These are phyloP conservation scores for Schizophyllum amplum DNA, from an alignment of 1,284 basidiomycete genomes.

Conservation along the genomic window DNA sequence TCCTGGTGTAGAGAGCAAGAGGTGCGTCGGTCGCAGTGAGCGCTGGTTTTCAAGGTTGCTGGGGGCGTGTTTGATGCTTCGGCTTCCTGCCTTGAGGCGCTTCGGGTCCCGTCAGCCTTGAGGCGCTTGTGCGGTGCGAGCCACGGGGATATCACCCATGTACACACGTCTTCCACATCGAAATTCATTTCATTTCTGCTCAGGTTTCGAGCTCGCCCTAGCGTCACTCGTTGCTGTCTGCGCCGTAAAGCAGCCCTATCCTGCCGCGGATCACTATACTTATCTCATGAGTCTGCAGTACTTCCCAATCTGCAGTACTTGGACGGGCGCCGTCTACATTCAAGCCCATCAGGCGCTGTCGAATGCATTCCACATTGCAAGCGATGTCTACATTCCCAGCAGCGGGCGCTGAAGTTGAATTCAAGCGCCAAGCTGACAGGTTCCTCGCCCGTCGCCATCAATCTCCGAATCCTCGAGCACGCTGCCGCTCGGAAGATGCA, in stretches of 20 bases:
- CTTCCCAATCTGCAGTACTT: too few species aligned
- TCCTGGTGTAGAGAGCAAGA: neutral
- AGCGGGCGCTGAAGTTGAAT: too few species aligned
- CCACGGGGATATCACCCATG: neutral
- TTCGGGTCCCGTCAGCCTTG: neutral
- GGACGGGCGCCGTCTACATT: too few species aligned
- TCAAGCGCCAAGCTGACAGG: too few species aligned
- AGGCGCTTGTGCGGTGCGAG: neutral
- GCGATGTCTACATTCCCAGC: neutral
- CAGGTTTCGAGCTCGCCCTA: neutral
- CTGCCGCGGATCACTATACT: neutral
- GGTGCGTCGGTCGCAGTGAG: neutral
- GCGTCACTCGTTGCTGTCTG: too few species aligned
- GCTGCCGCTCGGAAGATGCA: too few species aligned
- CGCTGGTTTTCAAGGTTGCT: neutral
- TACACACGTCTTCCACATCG: neutral
- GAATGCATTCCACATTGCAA: too few species aligned
- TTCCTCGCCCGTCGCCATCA: neutral
- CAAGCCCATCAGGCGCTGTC: too few species aligned
- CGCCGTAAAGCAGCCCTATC: neutral
- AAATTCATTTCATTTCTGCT: neutral
- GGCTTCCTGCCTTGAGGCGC: too few species aligned
- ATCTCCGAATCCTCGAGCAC: neutral
- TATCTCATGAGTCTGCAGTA: neutral
- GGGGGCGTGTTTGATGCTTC: neutral